Evolutionary conservation across 1,284 basidiomycete genomes (phyloP).

Genomic region (Calocybe gambosa): DNA sequence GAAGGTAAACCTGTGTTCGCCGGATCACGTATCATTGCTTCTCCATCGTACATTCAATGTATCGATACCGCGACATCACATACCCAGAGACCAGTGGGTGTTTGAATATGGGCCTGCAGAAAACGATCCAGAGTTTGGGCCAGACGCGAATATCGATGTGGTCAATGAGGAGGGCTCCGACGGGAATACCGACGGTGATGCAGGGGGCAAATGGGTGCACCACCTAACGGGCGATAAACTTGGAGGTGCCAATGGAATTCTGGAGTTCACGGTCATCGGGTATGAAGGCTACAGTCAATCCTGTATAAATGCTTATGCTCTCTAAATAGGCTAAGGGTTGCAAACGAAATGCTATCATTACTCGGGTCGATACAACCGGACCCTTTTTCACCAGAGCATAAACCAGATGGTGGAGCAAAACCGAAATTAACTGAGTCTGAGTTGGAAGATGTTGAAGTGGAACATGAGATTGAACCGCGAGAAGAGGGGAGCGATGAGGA

Average conservation of each 20-base stretch:
- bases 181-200: constrained; percentile 29
- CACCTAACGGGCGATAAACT: constrained; percentile 64
- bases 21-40: constrained; percentile 91
- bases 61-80: constrained; percentile 91
- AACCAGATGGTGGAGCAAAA: constrained; percentile 24
- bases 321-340: constrained; percentile 73
- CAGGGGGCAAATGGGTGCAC: constrained; percentile 78
- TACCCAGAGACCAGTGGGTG: constrained; percentile 75
- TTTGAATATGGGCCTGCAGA: constrained; percentile 82
- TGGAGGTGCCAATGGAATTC: constrained; percentile 63
- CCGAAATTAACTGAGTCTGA: constrained; percentile 20
- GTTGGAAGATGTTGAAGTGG: constrained; percentile 19
- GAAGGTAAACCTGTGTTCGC: constrained; percentile 84
- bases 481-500: constrained; percentile 31
- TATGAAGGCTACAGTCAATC: constrained; percentile 45
- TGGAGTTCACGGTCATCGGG: constrained; percentile 92
- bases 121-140: constrained; percentile 67
- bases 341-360: constrained; percentile 93
- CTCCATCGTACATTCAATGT: constrained; percentile 96
- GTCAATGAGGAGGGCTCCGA: constrained; percentile 22
- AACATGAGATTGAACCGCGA: constrained; percentile 9
- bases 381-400: constrained; percentile 72
- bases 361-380: constrained; percentile 85
- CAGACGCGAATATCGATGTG: constrained; percentile 28
- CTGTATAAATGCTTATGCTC: too few species aligned